Evolutionary conservation across 148 eudicot genomes (phyloP).

Genomic region (Talinum fruticosum): DNA sequence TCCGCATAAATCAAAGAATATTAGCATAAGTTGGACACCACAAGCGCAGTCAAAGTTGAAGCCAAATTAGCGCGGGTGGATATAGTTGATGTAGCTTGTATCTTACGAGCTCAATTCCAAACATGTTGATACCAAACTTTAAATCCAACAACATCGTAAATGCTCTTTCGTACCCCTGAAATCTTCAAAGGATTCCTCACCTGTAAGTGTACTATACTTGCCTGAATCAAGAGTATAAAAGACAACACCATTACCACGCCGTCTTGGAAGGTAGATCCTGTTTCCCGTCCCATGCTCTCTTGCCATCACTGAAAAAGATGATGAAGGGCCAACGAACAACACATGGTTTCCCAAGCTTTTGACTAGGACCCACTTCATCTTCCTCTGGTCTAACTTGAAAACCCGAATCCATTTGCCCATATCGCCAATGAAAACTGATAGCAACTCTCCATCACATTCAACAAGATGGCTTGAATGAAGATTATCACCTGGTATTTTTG

Average conservation of each 20-base stretch:
- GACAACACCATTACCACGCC: background rate
- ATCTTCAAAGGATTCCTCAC: background rate
- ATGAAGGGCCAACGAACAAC: background rate
- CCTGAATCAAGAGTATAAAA: background rate
- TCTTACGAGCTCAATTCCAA: no score
- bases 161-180: background rate
- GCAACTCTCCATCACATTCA: background rate
- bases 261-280: conserved; percentile 13
- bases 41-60: no score
- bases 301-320: background rate
- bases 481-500: background rate
- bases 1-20: no score
- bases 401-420: conserved; percentile 10
- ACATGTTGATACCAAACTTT: no score
- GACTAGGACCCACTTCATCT: conserved; percentile 2
- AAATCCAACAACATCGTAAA: conserved; percentile 7
- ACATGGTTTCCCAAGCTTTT: background rate
- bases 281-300: background rate
- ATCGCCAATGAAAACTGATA: conserved; percentile 7
- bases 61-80: no score
- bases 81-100: no score
- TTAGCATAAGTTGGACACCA: no score
- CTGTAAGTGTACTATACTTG: background rate
- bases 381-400: background rate
- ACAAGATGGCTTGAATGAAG: conserved; percentile 14